Base-by-base conservation (phyloP, 2,329 filamentous ascomycete genomes). In the Coleophoma cylindrospora region DNA sequence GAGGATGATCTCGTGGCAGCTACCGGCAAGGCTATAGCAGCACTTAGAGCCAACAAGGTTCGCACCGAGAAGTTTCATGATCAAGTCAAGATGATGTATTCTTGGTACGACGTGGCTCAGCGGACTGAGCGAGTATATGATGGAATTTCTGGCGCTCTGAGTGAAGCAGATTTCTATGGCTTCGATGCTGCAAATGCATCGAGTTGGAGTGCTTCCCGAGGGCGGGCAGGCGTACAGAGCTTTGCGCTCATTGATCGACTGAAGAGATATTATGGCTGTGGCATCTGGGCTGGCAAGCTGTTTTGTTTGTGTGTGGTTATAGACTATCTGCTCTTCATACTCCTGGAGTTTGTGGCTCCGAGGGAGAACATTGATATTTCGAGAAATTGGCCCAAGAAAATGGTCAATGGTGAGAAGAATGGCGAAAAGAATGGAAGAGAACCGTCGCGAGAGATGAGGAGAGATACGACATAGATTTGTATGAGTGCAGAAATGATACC, bases 61-160 rank as follows among this genome's bases (percentile, higher is more conserved):
- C 84, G 90, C 55, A 95, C 94, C 1, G 92, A 97, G 66, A 82
- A 86, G 40, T 99, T 99, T 64, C 94, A 99, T 66, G 92, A 96
- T 58, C 89, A 97, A 68, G 94, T 99, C 55, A 91, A 92, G 68
- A 89, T 88, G 73, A 97, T 97, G 94, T 99, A 99, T 71, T 95
- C 90, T 1, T 99, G 94, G 94, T 89, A 89, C 27, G 92, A 99
- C 66, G 92, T 99, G 27, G 94, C 94, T 13, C 81, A 87, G 60
- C 87, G 94, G 49, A 97, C 94, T 0, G 94, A 99, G 70, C 81
- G 92, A 32, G 94, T 99, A 1, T 99, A 99, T 68, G 84, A 95
- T 65, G 89, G 94, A 44, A 95, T 99, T 59, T 89, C 84, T 2
- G 91, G 91, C 8, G 84, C 83, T n/a, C 84, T 95, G 48, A 84